Conservation (phyloP, 106 monocot species). For the Platanthera zijinensis region DNA sequence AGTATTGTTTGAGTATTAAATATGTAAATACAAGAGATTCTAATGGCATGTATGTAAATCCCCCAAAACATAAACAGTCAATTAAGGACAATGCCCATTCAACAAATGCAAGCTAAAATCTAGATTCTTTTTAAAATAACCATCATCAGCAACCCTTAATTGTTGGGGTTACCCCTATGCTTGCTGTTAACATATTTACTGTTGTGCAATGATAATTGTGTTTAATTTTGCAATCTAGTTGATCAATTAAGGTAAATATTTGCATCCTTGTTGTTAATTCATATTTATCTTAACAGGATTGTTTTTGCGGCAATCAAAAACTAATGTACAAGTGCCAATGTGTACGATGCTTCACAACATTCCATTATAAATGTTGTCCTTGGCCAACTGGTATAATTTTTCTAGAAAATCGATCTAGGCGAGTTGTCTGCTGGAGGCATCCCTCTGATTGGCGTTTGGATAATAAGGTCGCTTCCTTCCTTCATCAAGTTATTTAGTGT, state of each 20-base stretch:
- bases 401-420: constrained; percentile 18
- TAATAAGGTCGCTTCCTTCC: constrained; percentile 50
- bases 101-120: neutral
- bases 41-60: too few species aligned
- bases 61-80: too few species aligned
- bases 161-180: neutral
- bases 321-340: constrained; percentile 42
- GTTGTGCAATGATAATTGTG: neutral
- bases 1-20: too few species aligned
- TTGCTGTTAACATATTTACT: neutral
- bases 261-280: neutral
- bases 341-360: constrained; percentile 51
- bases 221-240: neutral
- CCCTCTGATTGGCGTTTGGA: constrained; percentile 62
- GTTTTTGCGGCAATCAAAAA: constrained; percentile 68
- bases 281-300: constrained; percentile 39
- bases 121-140: neutral
- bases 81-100: too few species aligned
- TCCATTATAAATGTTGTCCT: constrained; percentile 65
- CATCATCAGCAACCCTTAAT: neutral
- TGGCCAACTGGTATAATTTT: constrained; percentile 45
- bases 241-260: neutral
- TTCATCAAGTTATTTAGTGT: constrained; percentile 13
- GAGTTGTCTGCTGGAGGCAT: constrained; percentile 83
- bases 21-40: too few species aligned